These are phyloP conservation scores for Vigna mungo DNA, from an alignment of 306 rosid genomes.

Conservation along the genomic window DNA sequence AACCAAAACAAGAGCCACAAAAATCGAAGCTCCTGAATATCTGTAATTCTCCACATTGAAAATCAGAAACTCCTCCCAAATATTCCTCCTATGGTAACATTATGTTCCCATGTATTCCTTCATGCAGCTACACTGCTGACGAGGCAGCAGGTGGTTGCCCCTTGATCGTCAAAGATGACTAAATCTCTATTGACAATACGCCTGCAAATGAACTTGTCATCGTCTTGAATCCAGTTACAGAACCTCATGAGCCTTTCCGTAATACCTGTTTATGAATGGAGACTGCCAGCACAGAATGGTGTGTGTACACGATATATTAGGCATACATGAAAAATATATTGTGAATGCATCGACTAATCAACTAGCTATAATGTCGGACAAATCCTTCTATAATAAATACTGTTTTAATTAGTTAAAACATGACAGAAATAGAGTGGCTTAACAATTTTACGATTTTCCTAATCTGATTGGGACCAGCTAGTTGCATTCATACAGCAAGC, in stretches of 20 bases:
- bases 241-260: slow-evolving; percentile 76
- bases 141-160: slow-evolving; percentile 39
- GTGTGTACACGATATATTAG: neutral
- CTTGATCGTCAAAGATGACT: slow-evolving; percentile 16
- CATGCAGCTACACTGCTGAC: slow-evolving; percentile 3
- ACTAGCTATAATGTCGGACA: neutral
- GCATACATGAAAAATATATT: slow-evolving; percentile 7
- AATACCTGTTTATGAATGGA: slow-evolving; percentile 77
- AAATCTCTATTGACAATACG: neutral
- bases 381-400: neutral
- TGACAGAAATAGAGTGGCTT: neutral
- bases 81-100: neutral
- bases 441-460: slow-evolving; percentile 12
- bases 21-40: slow-evolving; percentile 27
- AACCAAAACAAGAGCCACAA: slow-evolving; percentile 17
- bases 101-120: neutral
- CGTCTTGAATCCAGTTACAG: slow-evolving; percentile 48
- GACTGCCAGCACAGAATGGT: slow-evolving; percentile 55
- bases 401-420: neutral
- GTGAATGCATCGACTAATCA: neutral
- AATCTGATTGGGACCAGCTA: neutral
- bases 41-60: slow-evolving; percentile 28
- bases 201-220: slow-evolving; percentile 19
- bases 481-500: neutral
- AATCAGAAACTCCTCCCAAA: slow-evolving; percentile 13